Evolutionary conservation across 495 filamentous ascomycete species (phyloP), one percentile per base, ranked within the genome.

Genomic region (Podospora sp.): DNA sequence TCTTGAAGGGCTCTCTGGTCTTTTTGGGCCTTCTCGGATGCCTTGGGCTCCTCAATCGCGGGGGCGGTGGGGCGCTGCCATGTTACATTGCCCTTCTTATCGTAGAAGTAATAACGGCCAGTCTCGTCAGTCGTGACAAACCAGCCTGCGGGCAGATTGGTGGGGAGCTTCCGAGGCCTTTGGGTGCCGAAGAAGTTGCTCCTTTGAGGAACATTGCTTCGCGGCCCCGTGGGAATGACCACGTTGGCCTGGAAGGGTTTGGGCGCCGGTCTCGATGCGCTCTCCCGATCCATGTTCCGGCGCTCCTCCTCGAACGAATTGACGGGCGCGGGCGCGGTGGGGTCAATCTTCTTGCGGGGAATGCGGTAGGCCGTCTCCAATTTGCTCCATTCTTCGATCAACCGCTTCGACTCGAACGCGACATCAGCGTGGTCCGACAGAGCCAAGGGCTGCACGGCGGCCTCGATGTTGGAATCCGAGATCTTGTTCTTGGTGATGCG

Each of bases 401-500:
- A 79, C 14, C 83, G 80, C 16, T 85, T 82, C n/a, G 95, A 84
- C 73, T 90, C 86, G 22, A 83, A 83, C 40, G 88, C 85, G 7
- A 98, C 92, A 61, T 87, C 83, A 63, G 93, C 89, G 69, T 98
- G 90, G 9, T 84, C 88, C 33, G 84, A 90, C 14, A 75, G 79
- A 8, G 85, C 87, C 27, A 99, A 79, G 11, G 85, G 82, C 72
- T 92, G 83, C 53, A 99, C 87, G 0, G 90, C 91, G 4, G 87
- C 84, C 75, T 99, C 95, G 66, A 99, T 97, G 73, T 97, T 96
- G 4, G 95, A 97, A 72, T 97, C 93, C 65, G 90, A 89, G 65
- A 99, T 97, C 78, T 98, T 99, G 80, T 99, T 99, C 60, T 91
- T 91, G 9, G 95, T 97, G 26, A 98, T 83, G 21, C 94, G 90